Base-by-base conservation (phyloP, 2,329 filamentous ascomycete species). In the Hypoxylon sp. region DNA sequence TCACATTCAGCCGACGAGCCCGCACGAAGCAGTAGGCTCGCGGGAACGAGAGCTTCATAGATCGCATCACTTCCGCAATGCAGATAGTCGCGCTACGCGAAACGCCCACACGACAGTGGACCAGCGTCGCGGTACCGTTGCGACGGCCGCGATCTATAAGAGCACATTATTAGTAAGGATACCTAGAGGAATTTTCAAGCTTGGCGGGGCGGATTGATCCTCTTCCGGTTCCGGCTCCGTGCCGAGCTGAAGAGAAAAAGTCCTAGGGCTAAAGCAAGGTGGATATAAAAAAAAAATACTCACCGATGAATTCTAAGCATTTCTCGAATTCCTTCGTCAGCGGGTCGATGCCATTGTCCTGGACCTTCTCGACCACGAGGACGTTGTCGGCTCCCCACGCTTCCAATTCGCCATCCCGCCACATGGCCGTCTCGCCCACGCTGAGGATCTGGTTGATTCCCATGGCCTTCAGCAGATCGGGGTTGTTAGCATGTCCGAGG, bases 1-100 rank as follows among this genome's bases (percentile, higher is more conserved):
- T 99, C 48, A 99, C 95, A 71, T 99, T 99, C 43, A 99, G 81
- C 59, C 95, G 84, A 49, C 95, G 85, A 17, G 95, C 95, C 26
- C 95, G 88, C 31, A 99, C 95, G 74, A 94, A 98, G 74, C 95
- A 98, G 75, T 99, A 99, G 57, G 95, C 95, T 52, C 91, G 85
- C 10, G 95, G 92, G 68, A 98, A 94, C 0, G 92, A 95, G 64
- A 97, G 78, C 18, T 86, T 82, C 67, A 92, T 76, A 21, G 88
- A 82, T 29, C 88, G 87, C 95, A 99, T 99, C 29, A 98, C 92
- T 75, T 98, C 93, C n/a, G 95, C 95, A 69, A 99, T 99, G 73
- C 95, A 98, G 60, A 99, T 97, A 1, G 94, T 99, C 10, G 95
- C 95, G 62, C 92, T 97, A 48, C 95, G 86, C 47, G 93, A 97